phyloP scores from a whole-genome alignment of 176 grass and related monocot species.

The Paspalum vaginatum region DNA sequence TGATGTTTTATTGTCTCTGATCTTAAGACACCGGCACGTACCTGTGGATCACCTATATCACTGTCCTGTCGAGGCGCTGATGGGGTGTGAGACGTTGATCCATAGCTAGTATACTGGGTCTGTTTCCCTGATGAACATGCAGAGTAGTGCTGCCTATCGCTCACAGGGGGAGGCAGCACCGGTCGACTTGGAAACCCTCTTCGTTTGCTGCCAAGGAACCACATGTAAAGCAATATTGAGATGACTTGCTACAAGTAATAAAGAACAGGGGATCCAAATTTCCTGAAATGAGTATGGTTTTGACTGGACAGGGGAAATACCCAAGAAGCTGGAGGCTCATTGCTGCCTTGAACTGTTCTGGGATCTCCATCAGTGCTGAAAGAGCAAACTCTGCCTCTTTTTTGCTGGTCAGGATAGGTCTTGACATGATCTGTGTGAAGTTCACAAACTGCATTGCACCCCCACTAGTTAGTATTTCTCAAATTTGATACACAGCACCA shows the following conservation, averaged over 20 bases:
- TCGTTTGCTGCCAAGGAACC: slow-evolving; percentile 52
- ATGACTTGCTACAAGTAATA: background rate
- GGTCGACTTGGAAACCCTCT: slow-evolving; percentile 51
- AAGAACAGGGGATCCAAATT: background rate
- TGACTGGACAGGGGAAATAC: slow-evolving; percentile 38
- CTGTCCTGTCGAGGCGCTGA: slow-evolving; percentile 42
- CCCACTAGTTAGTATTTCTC: slow-evolving; percentile 25
- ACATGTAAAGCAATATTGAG: background rate
- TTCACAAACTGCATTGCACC: slow-evolving; percentile 73
- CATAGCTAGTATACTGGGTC: slow-evolving; percentile 37
- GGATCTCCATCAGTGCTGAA: slow-evolving; percentile 75
- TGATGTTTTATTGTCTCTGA: background rate
- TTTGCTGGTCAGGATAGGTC: slow-evolving; percentile 55
- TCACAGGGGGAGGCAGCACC: slow-evolving; percentile 67
- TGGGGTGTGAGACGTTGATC: slow-evolving; percentile 29
- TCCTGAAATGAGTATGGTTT: background rate
- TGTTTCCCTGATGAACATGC: slow-evolving; percentile 41
- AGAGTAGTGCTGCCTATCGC: slow-evolving; percentile 31
- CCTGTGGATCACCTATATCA: slow-evolving; percentile 66
- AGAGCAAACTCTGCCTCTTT: slow-evolving; percentile 80
- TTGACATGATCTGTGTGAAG: slow-evolving; percentile 87
- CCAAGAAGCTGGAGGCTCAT: slow-evolving; percentile 70
- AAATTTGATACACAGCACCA: background rate
- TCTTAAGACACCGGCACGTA: slow-evolving; percentile 29
- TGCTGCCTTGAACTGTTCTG: slow-evolving; percentile 67